Base-by-base conservation (phyloP, 495 filamentous ascomycete species). In the Lasiosphaeris hirsuta region DNA sequence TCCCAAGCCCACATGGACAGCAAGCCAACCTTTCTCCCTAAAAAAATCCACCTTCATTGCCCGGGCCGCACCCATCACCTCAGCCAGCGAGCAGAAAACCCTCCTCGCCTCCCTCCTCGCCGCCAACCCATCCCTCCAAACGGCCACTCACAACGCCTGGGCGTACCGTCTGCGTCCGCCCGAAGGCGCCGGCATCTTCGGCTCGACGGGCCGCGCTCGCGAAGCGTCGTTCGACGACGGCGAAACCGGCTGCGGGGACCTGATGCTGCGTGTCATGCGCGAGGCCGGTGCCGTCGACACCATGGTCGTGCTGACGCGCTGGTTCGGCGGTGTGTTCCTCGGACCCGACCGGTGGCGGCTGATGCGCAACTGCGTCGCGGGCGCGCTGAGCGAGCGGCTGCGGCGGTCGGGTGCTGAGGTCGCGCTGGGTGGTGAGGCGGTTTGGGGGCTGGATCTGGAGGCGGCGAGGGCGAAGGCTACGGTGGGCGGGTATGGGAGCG, bases 181-280 rank as follows among this genome's bases (percentile, higher is more conserved):
- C 11, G 57, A 53, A 8, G 23, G 23, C 5, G 23, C 23, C 2
- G 23, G 23, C 23, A 30, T 30, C 23, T 30, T 30, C 23, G 36
- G 34, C 36, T 14, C n/a, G n/a, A 45, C 39, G 40, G 63, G 69
- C 6, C 72, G 78, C 2, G 78, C 81, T 13, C 83, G 82, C 23
- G 90, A 97, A 65, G 90, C 95, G 64, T 90, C 84, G 56, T 90
- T 96, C 59, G 93, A 97, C 65, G 94, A 98, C 68, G 94, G 94
- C 7, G 94, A 98, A 75, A 86, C 84, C 9, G 92, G 90, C 23
- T 90, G 89, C 23, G 94, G 94, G 6, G 83, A 85, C 0, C 80
- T 94, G 23, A 69, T 97, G 63, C 77, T 96, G 18, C 84, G 88
- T 70, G 71, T 96, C 44, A 79, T 98, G 80, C 86, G 91, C 69